Percentiles rank a stretch among this genome's conserved stretches.
Evolutionary conservation across 164 flowering plant genomes (phyloP).

Genomic region (Nymphaea colorata): DNA sequence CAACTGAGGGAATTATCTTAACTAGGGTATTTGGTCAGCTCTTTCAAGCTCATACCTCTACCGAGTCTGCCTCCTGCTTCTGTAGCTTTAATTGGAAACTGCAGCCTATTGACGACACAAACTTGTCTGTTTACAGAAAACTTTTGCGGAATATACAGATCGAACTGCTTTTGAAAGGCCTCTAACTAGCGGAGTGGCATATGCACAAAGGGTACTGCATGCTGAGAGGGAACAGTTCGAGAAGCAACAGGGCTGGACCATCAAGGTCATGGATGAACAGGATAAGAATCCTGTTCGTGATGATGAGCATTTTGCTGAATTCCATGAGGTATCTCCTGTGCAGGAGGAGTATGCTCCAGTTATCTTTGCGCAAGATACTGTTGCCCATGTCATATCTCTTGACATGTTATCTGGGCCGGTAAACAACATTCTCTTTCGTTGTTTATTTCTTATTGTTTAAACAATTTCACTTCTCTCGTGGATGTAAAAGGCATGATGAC

Average conservation of each 20-base stretch:
- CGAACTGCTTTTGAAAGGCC: constrained; percentile 98
- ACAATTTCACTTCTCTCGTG: too few relatives aligned
- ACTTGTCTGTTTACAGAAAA: constrained; percentile 29
- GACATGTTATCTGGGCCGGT: constrained; percentile 94
- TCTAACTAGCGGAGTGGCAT: constrained; percentile 92
- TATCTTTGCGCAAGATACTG: constrained; percentile 88
- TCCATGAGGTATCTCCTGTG: constrained; percentile 52
- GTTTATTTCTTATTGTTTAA: background rate
- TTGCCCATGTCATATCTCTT: constrained; percentile 82
- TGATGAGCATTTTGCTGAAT: constrained; percentile 44
- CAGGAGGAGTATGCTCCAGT: constrained; percentile 98
- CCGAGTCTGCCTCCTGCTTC: too few relatives aligned
- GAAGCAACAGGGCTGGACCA: constrained; percentile 86
- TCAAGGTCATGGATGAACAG: constrained; percentile 64
- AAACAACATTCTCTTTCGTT: constrained; percentile 2
- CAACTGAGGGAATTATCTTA: too few relatives aligned
- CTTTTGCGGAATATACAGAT: constrained; percentile 77
- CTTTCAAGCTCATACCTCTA: too few relatives aligned
- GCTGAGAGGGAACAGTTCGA: constrained; percentile 81
- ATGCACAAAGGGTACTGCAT: constrained; percentile 87
- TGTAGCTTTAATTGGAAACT: too few relatives aligned
- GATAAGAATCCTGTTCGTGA: constrained; percentile 59
- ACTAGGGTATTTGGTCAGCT: too few relatives aligned
- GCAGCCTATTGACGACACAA: background rate
- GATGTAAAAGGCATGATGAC: too few relatives aligned